These are phyloP conservation scores for Colletotrichum zoysiae DNA, from an alignment of 2,329 filamentous ascomycete genomes.

Conservation along the genomic window DNA sequence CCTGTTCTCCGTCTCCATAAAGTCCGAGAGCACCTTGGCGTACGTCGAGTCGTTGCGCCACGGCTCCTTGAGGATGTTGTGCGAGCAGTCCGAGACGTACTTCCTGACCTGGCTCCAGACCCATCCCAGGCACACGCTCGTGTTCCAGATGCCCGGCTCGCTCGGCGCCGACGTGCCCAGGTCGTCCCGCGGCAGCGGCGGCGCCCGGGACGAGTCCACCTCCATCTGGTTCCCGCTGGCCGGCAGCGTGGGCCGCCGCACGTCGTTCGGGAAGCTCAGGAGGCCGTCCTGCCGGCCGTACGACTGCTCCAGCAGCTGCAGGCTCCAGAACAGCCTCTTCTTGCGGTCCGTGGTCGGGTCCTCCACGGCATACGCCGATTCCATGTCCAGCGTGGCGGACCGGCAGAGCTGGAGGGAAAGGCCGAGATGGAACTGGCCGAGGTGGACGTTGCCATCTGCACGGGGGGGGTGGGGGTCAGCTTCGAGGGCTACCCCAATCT, in stretches of 20 bases:
- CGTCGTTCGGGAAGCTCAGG: conserved; percentile 56
- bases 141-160: conserved; percentile 64
- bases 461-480: conserved; percentile 21
- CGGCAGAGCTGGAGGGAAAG: conserved; percentile 64
- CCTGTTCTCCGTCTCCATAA: conserved; percentile 63
- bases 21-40: conserved; percentile 62
- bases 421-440: conserved; percentile 64
- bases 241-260: conserved; percentile 54
- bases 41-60: conserved; percentile 67
- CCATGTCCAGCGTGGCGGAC: conserved; percentile 62
- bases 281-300: conserved; percentile 62
- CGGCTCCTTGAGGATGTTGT: conserved; percentile 61
- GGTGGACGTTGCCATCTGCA: conserved; percentile 61
- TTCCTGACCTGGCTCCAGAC: conserved; percentile 62
- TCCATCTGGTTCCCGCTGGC: conserved; percentile 45
- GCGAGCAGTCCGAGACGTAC: conserved; percentile 62
- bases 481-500: background rate
- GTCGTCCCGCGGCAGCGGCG: conserved; percentile 59
- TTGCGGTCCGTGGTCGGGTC: conserved; percentile 58
- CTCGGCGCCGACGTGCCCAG: conserved; percentile 55
- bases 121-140: conserved; percentile 62
- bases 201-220: conserved; percentile 50
- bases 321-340: conserved; percentile 64
- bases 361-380: conserved; percentile 53
- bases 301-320: conserved; percentile 62